Percentiles rank a stretch among this genome's conserved stretches.
Conservation (phyloP, 768 basidiomycete species). For the Coprinellus aureogranulatus region DNA sequence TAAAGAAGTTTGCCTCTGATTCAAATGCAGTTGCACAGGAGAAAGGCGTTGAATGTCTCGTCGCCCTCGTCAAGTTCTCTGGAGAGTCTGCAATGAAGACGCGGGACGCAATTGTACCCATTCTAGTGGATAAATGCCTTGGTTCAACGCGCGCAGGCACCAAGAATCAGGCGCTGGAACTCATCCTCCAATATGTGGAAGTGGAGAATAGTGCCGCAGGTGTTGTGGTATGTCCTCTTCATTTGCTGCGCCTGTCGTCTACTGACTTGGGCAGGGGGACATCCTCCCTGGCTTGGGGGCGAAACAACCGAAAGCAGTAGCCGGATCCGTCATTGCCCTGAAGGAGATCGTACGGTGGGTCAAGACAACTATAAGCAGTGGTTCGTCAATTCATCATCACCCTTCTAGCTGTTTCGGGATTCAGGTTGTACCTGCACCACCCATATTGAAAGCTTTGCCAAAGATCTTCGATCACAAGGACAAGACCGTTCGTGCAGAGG, state of each 20-base stretch:
- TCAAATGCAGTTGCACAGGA: conserved; percentile 97
- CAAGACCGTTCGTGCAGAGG: conserved; percentile 93
- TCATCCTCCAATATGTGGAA: conserved; percentile 87
- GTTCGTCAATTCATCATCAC: not conserved
- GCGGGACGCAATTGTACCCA: conserved; percentile 79
- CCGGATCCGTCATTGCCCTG: conserved; percentile 71
- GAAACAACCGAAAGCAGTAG: conserved; percentile 93
- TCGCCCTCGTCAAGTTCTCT: conserved; percentile 83
- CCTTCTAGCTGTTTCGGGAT: conserved; percentile 70
- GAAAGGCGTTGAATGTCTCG: conserved; percentile 89
- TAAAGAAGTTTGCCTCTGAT: conserved; percentile 87
- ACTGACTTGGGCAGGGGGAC: conserved; percentile 54
- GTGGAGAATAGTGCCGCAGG: conserved; percentile 87
- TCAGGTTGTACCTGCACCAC: conserved; percentile 67
- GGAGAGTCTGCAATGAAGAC: conserved; percentile 86
- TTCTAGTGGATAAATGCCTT: conserved; percentile 92
- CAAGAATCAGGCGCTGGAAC: conserved; percentile 81
- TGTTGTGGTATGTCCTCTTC: conserved; percentile 70
- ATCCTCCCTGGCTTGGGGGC: conserved; percentile 81
- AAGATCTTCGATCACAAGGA: conserved; percentile 95
- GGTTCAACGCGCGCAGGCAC: conserved; percentile 90
- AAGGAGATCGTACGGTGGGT: conserved; percentile 84
- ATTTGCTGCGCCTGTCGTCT: conserved; percentile 13
- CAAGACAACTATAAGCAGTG: not conserved
- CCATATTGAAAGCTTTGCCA: conserved; percentile 81